Evolutionary conservation across 441 rosid genomes (phyloP).

Genomic region (Daphne laureola): DNA sequence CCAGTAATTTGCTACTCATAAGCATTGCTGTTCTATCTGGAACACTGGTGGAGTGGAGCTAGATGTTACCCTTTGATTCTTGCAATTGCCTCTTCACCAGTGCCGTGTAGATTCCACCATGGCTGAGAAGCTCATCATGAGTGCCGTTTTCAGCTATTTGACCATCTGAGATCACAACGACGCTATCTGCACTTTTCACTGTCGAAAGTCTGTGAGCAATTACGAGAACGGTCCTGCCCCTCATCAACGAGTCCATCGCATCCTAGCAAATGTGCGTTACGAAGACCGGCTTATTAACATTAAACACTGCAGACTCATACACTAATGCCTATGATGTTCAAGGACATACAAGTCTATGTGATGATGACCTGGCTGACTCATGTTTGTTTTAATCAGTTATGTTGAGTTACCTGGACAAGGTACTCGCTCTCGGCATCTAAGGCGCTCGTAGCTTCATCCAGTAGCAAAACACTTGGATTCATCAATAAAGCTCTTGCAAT

Average conservation of each 20-base stretch:
- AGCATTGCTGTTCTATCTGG: too few relatives aligned
- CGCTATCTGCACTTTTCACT: conserved; percentile 15
- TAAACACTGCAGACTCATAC: too few relatives aligned
- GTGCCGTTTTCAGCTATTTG: conserved; percentile 16
- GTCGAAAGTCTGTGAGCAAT: conserved; percentile 18
- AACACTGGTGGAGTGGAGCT: background rate
- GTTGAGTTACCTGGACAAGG: conserved; percentile 65
- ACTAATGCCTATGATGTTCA: too few relatives aligned
- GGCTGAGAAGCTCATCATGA: conserved; percentile 13
- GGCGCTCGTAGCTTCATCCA: conserved; percentile 98
- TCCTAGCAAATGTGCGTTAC: conserved; percentile 1
- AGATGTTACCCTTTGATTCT: conserved; percentile 7
- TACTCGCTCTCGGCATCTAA: conserved; percentile 90
- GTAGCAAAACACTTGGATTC: conserved; percentile 73
- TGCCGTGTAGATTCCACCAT: conserved; percentile 13
- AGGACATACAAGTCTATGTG: too few relatives aligned
- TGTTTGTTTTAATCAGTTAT: too few relatives aligned
- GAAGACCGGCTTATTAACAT: too few relatives aligned
- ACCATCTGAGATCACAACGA: conserved; percentile 13
- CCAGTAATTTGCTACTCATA: too few relatives aligned
- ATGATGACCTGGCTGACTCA: too few relatives aligned
- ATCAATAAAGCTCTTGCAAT: conserved; percentile 86
- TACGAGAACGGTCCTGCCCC: conserved; percentile 16
- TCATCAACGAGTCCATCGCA: conserved; percentile 18
- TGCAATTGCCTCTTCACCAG: conserved; percentile 14